A percentile compares a stretch with the other conserved stretches of the same genome.
Conservation (phyloP, 495 filamentous ascomycete genomes). For the Neurospora africana region DNA sequence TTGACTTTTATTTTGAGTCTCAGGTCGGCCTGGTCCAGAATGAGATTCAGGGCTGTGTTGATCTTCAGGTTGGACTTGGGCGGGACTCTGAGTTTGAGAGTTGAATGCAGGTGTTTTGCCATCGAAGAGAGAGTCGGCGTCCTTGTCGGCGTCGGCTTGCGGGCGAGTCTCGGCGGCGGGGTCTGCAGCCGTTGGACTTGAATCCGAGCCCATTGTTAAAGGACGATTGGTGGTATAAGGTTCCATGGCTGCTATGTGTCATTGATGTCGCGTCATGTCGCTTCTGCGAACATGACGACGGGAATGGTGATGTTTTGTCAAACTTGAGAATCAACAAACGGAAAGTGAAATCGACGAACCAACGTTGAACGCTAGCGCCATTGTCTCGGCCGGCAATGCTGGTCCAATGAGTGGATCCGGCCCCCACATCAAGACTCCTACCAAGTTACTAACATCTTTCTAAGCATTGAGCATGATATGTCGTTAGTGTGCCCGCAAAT, state of each 20-base stretch:
- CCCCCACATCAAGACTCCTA: neutral
- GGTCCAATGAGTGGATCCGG: neutral
- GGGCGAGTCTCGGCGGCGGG: neutral
- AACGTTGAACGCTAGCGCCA: no score
- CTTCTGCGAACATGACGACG: no score
- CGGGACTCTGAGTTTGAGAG: neutral
- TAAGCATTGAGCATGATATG: rapidly evolving
- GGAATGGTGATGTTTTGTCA: no score
- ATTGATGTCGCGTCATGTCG: neutral
- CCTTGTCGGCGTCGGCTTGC: neutral
- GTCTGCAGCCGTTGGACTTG: neutral
- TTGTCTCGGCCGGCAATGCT: neutral
- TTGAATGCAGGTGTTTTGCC: neutral
- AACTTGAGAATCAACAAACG: no score
- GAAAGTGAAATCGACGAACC: no score
- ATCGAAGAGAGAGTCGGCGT: neutral
- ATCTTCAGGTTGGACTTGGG: neutral
- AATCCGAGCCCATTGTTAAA: neutral
- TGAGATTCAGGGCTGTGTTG: neutral
- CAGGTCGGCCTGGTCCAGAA: neutral
- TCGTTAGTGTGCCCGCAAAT: neutral
- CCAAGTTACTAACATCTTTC: neutral
- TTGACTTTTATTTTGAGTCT: neutral
- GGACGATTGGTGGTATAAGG: neutral
- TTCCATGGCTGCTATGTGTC: neutral